A percentile compares a stretch with the other conserved stretches of the same genome.
Conservation (phyloP, 495 filamentous ascomycete genomes). For the Xylaria acuta region DNA sequence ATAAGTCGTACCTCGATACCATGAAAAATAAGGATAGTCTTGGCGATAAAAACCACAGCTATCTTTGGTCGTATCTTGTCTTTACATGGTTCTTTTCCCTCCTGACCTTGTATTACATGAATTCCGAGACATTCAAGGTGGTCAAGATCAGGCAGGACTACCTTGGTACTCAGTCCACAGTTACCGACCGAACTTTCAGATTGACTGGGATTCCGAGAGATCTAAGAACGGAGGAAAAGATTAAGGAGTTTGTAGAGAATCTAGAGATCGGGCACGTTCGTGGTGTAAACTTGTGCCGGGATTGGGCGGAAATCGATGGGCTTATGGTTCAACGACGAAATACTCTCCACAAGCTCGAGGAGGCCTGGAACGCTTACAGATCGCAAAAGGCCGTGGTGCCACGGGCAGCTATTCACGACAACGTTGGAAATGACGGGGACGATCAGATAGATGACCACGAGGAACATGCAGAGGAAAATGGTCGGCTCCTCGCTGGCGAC, state of each 20-base stretch:
- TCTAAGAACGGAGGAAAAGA: slow-evolving; percentile 77
- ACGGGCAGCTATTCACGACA: neutral
- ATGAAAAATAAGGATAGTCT: slow-evolving; percentile 9
- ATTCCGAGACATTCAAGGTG: slow-evolving; percentile 80
- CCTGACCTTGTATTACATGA: slow-evolving; percentile 80
- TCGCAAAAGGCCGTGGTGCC: slow-evolving; percentile 35
- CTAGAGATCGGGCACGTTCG: slow-evolving; percentile 94
- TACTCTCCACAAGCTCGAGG: slow-evolving; percentile 77
- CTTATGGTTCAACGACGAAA: slow-evolving; percentile 71
- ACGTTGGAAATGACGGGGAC: slow-evolving; percentile 12
- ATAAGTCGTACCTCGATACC: slow-evolving; percentile 4
- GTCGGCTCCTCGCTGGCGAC: slow-evolving; percentile 59
- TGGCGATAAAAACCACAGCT: slow-evolving; percentile 53
- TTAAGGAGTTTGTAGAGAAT: slow-evolving; percentile 86
- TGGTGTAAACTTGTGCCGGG: slow-evolving; percentile 80
- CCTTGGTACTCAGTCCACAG: slow-evolving; percentile 87
- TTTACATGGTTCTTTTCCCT: slow-evolving; percentile 92
- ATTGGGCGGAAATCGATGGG: slow-evolving; percentile 85
- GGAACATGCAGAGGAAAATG: slow-evolving; percentile 47
- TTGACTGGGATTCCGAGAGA: slow-evolving; percentile 87
- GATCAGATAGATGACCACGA: slow-evolving; percentile 45
- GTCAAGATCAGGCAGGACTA: slow-evolving; percentile 89
- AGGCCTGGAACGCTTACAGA: slow-evolving; percentile 77
- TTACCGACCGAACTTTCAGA: slow-evolving; percentile 92
- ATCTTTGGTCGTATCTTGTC: slow-evolving; percentile 91